Evolutionary conservation across 116 monocot species (phyloP), one percentile per base, ranked within the genome.

Genomic region (Phalaenopsis hybrid): DNA sequence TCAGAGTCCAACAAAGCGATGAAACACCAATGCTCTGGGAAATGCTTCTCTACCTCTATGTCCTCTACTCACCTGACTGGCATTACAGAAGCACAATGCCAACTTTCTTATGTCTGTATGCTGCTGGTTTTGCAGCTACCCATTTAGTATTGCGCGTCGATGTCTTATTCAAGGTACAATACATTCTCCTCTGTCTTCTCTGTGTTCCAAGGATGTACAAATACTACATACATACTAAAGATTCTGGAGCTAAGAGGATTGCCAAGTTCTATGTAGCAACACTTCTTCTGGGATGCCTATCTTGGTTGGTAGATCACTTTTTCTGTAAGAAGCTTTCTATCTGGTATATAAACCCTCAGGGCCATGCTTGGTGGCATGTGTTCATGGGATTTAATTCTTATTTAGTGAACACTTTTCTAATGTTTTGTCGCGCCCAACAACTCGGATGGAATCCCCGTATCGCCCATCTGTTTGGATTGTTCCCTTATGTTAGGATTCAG

Each of bases 131-230:
- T 61, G 95, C 93, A 0, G 52, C 81, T 0, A 82, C 80, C 41
- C 95, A 93, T 85, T 87, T 86, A 13, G 75, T 88, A 9, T 59
- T 88, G 43, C 89, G 82, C 28, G 86, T 91, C 48, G 76, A 82
- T 45, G 65, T 88, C 44, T 88, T 79, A 68, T 95, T 93, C 84
- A 89, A 87, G 78, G 77, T 93, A 55, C 95, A 95, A 76, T 95
- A 95, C 79, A 69, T 84, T 57, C 83, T 67, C 16, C 90, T 95
- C 37, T 91, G 89, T 58, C 88, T 95, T 70, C 91, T 95, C 18
- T 95, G 95, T 55, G 86, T 92, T 28, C 95, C 95, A 17, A 88
- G 95, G 31, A 93, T 95, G 92, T 95, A 95, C 91, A 95, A 95
- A 76, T 95, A 95, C 79, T 93, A 95, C 85, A 91, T 95, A 46